Percentiles rank a stretch among this genome's conserved stretches.
These are phyloP conservation scores for Scenedesmus sp. DNA, from an alignment of 163 green algal species.

Conservation along the genomic window DNA sequence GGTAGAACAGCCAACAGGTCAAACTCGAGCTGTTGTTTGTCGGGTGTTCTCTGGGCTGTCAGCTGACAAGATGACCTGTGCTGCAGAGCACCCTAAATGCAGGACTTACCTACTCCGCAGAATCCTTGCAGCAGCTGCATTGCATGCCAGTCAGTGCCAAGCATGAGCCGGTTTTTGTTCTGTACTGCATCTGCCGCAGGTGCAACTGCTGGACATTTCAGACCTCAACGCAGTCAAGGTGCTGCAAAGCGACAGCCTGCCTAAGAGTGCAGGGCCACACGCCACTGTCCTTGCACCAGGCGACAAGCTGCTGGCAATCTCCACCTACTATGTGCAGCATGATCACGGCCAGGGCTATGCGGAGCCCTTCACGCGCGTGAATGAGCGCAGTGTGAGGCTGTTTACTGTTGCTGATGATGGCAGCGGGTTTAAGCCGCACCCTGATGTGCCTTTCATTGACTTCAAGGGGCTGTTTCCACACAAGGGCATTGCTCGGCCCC, in stretches of 20 bases:
- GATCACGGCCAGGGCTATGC: neutral
- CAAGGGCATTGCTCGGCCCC: conserved; percentile 25
- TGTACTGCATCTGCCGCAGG: neutral
- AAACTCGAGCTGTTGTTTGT: neutral
- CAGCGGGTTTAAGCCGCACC: conserved; percentile 24
- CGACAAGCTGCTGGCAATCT: conserved; percentile 25
- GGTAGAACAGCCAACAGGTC: neutral
- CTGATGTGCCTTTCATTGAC: conserved; percentile 27
- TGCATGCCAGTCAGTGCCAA: neutral
- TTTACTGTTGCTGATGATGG: conserved; percentile 24
- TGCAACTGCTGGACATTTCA: conserved; percentile 39
- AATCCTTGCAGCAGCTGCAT: neutral
- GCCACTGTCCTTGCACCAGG: conserved; percentile 16
- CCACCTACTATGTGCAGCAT: conserved; percentile 50
- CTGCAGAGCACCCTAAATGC: no score
- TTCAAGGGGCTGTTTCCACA: conserved; percentile 45
- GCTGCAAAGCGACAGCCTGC: conserved; percentile 16
- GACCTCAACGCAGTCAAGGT: neutral
- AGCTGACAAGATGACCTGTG: neutral
- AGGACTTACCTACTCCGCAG: no score
- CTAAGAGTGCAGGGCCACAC: conserved; percentile 21
- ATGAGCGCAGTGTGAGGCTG: conserved; percentile 22
- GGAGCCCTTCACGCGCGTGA: conserved; percentile 10
- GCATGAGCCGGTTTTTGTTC: neutral
- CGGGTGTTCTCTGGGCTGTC: no score